Evolutionary conservation across 768 basidiomycete genomes (phyloP).

Genomic region (Boletus rubroflammeus): DNA sequence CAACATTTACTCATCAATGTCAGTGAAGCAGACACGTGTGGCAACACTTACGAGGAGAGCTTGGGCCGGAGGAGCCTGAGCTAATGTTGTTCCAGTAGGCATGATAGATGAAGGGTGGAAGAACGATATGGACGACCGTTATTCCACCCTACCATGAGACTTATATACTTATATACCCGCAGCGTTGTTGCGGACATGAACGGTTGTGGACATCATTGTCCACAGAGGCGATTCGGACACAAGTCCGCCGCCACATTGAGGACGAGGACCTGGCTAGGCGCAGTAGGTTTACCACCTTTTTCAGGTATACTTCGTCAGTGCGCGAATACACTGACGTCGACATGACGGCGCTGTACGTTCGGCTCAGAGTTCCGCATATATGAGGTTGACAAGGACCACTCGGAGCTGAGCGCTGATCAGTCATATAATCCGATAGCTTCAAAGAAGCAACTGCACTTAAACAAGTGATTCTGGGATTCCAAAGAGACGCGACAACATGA

Average conservation of each 20-base stretch:
- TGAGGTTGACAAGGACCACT: background rate
- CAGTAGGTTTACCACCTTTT: background rate
- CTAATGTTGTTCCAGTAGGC: background rate
- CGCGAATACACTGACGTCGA: background rate
- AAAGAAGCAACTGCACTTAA: constrained; percentile 5
- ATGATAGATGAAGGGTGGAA: constrained; percentile 1
- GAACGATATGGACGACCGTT: too few relatives aligned
- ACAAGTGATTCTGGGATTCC: background rate
- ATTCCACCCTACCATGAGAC: background rate
- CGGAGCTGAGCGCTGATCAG: background rate
- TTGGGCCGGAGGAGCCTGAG: background rate
- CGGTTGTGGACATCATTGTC: constrained; percentile 15
- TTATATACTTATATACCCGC: constrained; percentile 21
- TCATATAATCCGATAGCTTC: background rate
- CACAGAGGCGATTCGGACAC: background rate
- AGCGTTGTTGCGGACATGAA: constrained; percentile 2
- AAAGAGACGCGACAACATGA: background rate
- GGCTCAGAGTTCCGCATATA: background rate
- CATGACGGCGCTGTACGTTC: background rate
- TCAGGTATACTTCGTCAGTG: constrained; percentile 5
- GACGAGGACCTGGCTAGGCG: background rate
- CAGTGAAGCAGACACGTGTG: background rate
- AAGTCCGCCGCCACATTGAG: constrained; percentile 6
- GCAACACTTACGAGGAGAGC: constrained; percentile 2
- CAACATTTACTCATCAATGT: background rate